Conservation (phyloP, 2,329 filamentous ascomycete genomes). For the Nemania sp. region DNA sequence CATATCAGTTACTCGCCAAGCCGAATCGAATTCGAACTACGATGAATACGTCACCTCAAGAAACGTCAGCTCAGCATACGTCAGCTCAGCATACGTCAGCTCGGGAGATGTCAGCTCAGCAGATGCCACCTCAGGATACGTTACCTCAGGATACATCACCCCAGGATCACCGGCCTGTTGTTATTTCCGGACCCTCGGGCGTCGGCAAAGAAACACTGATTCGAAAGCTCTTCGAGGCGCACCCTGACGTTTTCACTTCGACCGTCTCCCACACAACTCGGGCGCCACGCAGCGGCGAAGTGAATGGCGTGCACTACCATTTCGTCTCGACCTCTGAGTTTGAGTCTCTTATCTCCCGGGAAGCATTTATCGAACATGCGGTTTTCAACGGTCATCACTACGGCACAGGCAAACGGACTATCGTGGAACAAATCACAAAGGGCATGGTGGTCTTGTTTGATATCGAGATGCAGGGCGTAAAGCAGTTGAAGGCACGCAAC, state of each 20-base stretch:
- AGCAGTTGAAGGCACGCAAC: conserved; percentile 8
- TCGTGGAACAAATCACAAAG: conserved; percentile 20
- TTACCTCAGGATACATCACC: no score
- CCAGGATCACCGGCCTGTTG: conserved; percentile 13
- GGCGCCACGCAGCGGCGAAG: conserved; percentile 14
- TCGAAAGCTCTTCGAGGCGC: conserved; percentile 14
- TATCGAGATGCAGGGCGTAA: conserved; percentile 21
- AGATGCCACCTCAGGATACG: no score
- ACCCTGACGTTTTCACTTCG: conserved; percentile 16
- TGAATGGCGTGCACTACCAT: conserved; percentile 21
- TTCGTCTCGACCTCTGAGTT: conserved; percentile 17
- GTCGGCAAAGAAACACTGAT: conserved; percentile 22
- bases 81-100: no score
- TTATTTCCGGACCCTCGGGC: conserved; percentile 22
- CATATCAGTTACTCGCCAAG: no score
- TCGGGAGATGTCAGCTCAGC: no score
- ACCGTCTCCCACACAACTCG: conserved; percentile 23
- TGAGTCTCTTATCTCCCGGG: conserved; percentile 13
- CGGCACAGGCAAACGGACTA: conserved; percentile 22
- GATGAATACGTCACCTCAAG: no score
- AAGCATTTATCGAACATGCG: conserved; percentile 18
- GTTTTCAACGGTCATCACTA: conserved; percentile 20
- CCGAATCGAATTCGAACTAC: no score
- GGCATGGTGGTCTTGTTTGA: conserved; percentile 19
- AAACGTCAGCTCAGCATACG: no score